Conservation (phyloP, 2,329 filamentous ascomycete species). For the Calycina marina region DNA sequence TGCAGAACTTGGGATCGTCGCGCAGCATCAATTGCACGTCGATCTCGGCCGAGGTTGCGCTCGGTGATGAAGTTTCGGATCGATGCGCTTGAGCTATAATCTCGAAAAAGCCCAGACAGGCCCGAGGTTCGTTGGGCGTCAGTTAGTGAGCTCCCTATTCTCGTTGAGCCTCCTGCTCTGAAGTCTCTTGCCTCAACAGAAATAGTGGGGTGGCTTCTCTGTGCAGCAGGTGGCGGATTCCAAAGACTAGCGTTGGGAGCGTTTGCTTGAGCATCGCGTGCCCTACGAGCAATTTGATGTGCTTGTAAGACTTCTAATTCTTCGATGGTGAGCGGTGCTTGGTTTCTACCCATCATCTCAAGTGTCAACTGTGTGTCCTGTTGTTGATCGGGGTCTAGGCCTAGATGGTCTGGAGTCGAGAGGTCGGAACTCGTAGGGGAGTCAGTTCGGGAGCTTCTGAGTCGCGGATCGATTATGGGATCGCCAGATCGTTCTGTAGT, state of each 20-base stretch:
- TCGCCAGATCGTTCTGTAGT: constrained; percentile 14
- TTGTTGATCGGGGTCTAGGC: constrained; percentile 16
- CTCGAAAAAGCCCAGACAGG: no score
- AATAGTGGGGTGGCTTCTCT: constrained; percentile 5
- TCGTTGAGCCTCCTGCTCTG: no score
- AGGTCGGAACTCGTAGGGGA: constrained; percentile 12
- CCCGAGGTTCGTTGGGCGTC: no score
- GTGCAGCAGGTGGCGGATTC: no score
- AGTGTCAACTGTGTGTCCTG: constrained; percentile 15
- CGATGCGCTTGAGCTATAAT: constrained; percentile 17
- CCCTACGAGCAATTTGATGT: constrained; percentile 36
- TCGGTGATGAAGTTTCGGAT: constrained; percentile 22
- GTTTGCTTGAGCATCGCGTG: constrained; percentile 21
- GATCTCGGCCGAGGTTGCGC: constrained; percentile 22
- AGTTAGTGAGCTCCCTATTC: no score
- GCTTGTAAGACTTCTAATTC: constrained; percentile 43
- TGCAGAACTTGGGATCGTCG: no score
- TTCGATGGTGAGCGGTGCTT: constrained; percentile 36
- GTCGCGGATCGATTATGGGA: constrained; percentile 15
- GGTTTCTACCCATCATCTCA: constrained; percentile 28
- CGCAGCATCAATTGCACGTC: no score
- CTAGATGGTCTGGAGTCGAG: constrained; percentile 19
- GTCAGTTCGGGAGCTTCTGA: constrained; percentile 14
- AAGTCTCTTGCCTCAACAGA: no score
- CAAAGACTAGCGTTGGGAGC: no score